These are phyloP conservation scores for Trichoderma citrinoviride DNA, from an alignment of 2,329 filamentous ascomycete species.

Conservation along the genomic window DNA sequence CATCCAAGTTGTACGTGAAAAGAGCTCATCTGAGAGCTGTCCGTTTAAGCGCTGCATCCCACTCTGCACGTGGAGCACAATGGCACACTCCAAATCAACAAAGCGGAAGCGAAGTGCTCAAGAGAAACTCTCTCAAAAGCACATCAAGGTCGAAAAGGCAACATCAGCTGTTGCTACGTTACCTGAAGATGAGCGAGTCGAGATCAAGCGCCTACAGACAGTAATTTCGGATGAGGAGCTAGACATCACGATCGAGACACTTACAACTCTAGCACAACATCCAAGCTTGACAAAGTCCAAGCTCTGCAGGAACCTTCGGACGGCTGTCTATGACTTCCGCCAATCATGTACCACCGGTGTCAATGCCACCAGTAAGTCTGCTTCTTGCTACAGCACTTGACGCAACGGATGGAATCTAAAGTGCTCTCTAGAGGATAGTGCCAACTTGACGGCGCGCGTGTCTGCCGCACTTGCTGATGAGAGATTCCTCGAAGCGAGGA, in stretches of 20 bases:
- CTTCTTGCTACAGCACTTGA: neutral
- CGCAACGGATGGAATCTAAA: neutral
- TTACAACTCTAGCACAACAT: conserved; percentile 56
- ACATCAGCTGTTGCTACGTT: conserved; percentile 31
- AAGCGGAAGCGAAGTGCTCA: conserved; percentile 46
- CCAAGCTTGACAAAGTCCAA: conserved; percentile 66
- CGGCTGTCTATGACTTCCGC: conserved; percentile 66
- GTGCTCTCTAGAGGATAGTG: conserved; percentile 42
- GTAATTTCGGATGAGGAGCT: conserved; percentile 63
- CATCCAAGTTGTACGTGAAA: neutral
- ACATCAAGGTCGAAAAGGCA: conserved; percentile 41
- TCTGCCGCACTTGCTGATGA: conserved; percentile 64
- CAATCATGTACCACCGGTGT: conserved; percentile 66
- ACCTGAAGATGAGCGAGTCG: conserved; percentile 38
- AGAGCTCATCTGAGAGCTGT: neutral
- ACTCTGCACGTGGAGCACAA: conserved; percentile 24
- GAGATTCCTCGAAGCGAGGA: conserved; percentile 62
- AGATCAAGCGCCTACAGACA: conserved; percentile 51
- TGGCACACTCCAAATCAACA: conserved; percentile 46
- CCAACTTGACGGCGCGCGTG: conserved; percentile 64
- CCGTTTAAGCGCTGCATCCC: neutral
- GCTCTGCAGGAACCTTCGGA: conserved; percentile 62
- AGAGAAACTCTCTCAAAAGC: conserved; percentile 38
- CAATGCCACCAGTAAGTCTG: conserved; percentile 50
- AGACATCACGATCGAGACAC: conserved; percentile 64